A percentile compares a stretch with the other conserved stretches of the same genome.
Conservation (phyloP, 495 filamentous ascomycete species). For the Penicillium maclennaniae region DNA sequence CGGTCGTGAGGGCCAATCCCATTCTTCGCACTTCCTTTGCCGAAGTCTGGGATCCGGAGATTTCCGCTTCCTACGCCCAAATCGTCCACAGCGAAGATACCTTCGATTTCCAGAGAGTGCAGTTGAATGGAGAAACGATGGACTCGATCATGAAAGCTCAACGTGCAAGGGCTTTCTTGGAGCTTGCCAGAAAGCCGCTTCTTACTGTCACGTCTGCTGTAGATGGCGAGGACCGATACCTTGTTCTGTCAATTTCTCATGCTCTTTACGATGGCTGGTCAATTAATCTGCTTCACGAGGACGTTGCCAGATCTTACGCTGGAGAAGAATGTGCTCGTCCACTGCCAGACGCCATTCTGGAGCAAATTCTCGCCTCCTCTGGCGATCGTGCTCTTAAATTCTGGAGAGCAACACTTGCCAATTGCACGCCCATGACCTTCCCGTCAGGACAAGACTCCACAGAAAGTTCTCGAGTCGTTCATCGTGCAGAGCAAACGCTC, state of each 20-base stretch:
- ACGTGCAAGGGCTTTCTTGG: constrained; percentile 18
- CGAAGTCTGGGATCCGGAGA: constrained; percentile 53
- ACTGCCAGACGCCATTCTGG: constrained; percentile 27
- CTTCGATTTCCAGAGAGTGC: constrained; percentile 18
- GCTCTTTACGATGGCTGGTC: constrained; percentile 86
- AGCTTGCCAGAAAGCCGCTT: constrained; percentile 9
- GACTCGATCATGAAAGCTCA: constrained; percentile 22
- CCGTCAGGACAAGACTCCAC: constrained; percentile 13
- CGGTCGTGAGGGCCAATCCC: constrained; percentile 53
- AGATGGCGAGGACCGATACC: constrained; percentile 19
- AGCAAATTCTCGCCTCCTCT: constrained; percentile 24
- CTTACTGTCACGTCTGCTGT: constrained; percentile 14
- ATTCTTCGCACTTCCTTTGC: constrained; percentile 72
- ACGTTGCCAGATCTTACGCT: constrained; percentile 41
- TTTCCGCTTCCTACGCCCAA: constrained; percentile 59
- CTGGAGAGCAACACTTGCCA: constrained; percentile 36
- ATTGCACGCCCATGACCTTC: constrained; percentile 24
- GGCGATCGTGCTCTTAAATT: constrained; percentile 26
- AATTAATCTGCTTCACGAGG: constrained; percentile 62
- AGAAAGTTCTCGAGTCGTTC: constrained; percentile 24
- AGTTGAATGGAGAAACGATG: constrained; percentile 15
- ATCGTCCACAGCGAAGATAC: constrained; percentile 42
- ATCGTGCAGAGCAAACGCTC: constrained; percentile 25
- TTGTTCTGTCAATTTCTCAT: constrained; percentile 61
- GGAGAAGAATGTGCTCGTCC: constrained; percentile 22